A percentile compares a stretch with the other conserved stretches of the same genome.
phyloP scores from a whole-genome alignment of 139 green algal genomes.

The Chlorella sp. region DNA sequence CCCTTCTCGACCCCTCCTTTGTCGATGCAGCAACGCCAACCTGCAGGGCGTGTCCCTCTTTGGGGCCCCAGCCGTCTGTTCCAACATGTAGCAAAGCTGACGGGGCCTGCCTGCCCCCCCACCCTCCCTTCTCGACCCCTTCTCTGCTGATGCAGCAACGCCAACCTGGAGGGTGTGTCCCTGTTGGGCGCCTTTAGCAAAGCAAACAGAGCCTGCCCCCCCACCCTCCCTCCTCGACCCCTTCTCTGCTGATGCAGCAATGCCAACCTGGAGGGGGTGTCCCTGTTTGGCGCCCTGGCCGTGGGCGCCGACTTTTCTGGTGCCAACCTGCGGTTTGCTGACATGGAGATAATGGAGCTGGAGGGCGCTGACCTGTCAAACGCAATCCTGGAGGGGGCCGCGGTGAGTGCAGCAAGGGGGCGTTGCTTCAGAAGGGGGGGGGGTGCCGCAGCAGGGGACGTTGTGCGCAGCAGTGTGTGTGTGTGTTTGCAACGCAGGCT shows the following conservation, averaged over 20 bases:
- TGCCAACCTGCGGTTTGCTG: conserved; percentile 73
- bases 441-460: no score
- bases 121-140: no score
- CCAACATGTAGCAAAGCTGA: not conserved
- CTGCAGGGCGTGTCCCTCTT: not conserved
- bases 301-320: conserved; percentile 75
- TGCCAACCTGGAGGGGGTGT: conserved; percentile 62
- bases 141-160: not conserved
- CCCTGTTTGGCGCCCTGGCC: conserved; percentile 70
- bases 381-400: conserved; percentile 78
- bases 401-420: conserved; percentile 45
- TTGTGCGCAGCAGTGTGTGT: no score
- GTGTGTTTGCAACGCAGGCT: no score
- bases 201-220: not conserved
- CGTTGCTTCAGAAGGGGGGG: no score
- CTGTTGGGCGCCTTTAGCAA: not conserved
- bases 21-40: not conserved
- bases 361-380: conserved; percentile 81
- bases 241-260: not conserved
- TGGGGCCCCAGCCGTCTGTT: no score
- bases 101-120: no score
- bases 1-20: no score
- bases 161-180: not conserved
- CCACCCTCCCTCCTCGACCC: not conserved
- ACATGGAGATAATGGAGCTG: conserved; percentile 78